Conservation (phyloP, 2,329 filamentous ascomycete genomes). For the Huntiella abstrusa region DNA sequence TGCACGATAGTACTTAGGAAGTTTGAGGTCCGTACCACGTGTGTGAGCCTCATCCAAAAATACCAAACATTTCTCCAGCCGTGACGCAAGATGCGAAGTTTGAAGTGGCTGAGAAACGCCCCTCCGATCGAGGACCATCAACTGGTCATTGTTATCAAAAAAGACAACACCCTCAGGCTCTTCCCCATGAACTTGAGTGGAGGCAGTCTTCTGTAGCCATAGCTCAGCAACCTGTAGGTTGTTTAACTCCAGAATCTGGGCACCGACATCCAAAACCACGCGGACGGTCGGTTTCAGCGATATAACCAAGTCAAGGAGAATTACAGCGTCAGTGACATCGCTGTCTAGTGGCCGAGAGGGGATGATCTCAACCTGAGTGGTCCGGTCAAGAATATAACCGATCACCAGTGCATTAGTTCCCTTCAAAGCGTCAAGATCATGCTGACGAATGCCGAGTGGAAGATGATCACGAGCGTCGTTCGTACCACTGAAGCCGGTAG, state of each 20-base stretch:
- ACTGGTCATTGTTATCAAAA: slow-evolving; percentile 35
- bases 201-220: slow-evolving; percentile 28
- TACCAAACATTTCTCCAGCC: slow-evolving; percentile 40
- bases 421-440: slow-evolving; percentile 32
- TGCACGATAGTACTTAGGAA: slow-evolving; percentile 39
- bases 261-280: slow-evolving; percentile 54
- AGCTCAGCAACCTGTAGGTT: slow-evolving; percentile 33
- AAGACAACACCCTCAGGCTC: slow-evolving; percentile 27
- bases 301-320: slow-evolving; percentile 27
- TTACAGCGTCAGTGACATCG: slow-evolving; percentile 18
- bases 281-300: slow-evolving; percentile 22
- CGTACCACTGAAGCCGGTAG: slow-evolving; percentile 52
- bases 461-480: slow-evolving; percentile 42
- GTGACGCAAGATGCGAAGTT: slow-evolving; percentile 36
- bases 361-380: slow-evolving; percentile 26
- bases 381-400: slow-evolving; percentile 33
- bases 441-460: slow-evolving; percentile 34
- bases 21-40: slow-evolving; percentile 45
- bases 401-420: slow-evolving; percentile 54
- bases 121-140: slow-evolving; percentile 31
- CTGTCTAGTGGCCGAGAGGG: slow-evolving; percentile 10
- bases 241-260: slow-evolving; percentile 44
- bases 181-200: background rate
- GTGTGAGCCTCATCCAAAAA: slow-evolving; percentile 57
- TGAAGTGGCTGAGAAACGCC: slow-evolving; percentile 30